These are phyloP conservation scores for Aureobasidium uvarum DNA, from an alignment of 2,329 filamentous ascomycete species.

Conservation along the genomic window DNA sequence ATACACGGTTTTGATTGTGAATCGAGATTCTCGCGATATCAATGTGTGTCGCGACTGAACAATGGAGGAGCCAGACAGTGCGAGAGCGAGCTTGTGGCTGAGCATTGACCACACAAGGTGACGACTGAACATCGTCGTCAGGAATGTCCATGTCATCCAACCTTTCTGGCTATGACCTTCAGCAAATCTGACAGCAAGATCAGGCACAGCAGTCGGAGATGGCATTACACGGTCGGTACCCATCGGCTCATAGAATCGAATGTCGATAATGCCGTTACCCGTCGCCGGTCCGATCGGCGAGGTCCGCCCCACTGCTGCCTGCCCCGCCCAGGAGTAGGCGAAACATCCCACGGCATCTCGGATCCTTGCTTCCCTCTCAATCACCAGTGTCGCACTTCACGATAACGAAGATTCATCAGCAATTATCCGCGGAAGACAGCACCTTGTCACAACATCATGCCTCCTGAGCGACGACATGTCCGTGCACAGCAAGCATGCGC, in stretches of 20 bases:
- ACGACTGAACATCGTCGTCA: not conserved
- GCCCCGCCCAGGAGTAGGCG: not conserved
- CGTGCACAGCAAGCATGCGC: slow-evolving; percentile 28
- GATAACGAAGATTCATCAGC: not conserved
- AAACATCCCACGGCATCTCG: not conserved
- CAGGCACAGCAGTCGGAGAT: too few relatives aligned
- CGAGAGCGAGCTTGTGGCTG: not conserved
- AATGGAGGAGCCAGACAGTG: too few relatives aligned
- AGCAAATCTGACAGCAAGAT: too few relatives aligned
- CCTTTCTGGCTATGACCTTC: too few relatives aligned
- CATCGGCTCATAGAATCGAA: too few relatives aligned
- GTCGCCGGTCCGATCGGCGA: not conserved
- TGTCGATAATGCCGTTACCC: too few relatives aligned
- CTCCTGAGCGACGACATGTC: slow-evolving; percentile 23
- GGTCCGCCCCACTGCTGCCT: too few relatives aligned
- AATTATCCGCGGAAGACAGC: not conserved
- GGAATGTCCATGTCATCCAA: too few relatives aligned
- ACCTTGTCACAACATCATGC: slow-evolving; percentile 7
- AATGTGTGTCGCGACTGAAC: too few relatives aligned
- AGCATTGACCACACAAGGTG: not conserved
- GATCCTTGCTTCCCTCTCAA: not conserved
- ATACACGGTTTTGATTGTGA: too few relatives aligned
- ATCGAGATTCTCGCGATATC: too few relatives aligned
- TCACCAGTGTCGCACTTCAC: not conserved
- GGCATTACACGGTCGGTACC: too few relatives aligned